A percentile compares a stretch with the other conserved stretches of the same genome.
Conservation (phyloP, 306 rosid species). For the Herpetospermum pedunculosum region DNA sequence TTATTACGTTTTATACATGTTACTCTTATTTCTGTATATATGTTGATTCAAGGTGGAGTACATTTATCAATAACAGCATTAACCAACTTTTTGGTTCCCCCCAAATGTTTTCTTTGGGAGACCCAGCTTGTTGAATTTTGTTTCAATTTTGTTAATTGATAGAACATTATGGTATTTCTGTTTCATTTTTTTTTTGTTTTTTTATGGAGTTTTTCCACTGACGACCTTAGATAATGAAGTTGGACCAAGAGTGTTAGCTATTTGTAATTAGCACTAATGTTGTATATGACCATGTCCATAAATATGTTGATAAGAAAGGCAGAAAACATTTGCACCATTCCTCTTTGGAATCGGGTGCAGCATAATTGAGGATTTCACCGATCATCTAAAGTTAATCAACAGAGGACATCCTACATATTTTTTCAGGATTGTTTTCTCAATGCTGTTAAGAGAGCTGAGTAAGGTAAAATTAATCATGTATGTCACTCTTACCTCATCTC, state of each 20-base stretch:
- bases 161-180: not conserved
- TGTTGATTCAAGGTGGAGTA: not conserved
- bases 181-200: not conserved
- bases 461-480: conserved; percentile 59
- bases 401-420: conserved; percentile 22
- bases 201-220: not conserved
- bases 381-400: conserved; percentile 19
- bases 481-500: conserved; percentile 69
- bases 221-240: not conserved
- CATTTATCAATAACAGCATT: not conserved
- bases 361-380: conserved; percentile 13
- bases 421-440: conserved; percentile 34
- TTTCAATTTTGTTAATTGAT: not conserved
- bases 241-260: not conserved
- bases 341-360: conserved; percentile 13
- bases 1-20: not conserved
- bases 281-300: conserved; percentile 1
- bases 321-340: conserved; percentile 20
- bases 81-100: not conserved
- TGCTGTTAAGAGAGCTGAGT: conserved; percentile 58
- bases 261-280: not conserved
- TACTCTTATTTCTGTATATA: not conserved
- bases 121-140: not conserved
- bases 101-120: too few relatives aligned
- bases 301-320: conserved; percentile 18